Percentiles rank a stretch among this genome's conserved stretches.
Evolutionary conservation across 331 rosid species (phyloP).

Genomic region (Saraca asoca): DNA sequence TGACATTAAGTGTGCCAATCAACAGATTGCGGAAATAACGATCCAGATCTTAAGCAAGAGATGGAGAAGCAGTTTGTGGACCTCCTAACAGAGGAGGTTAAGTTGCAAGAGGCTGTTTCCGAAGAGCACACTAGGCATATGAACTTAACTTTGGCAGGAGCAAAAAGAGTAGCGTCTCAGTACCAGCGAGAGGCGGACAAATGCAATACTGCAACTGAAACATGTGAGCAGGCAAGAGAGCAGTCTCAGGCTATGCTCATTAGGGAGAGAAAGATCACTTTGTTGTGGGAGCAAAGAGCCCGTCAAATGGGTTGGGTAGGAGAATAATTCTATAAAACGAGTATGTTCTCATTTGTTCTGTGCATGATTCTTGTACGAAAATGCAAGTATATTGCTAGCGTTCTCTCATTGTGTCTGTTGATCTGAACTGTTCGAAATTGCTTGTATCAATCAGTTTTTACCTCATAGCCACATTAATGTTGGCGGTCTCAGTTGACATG

Average conservation of each 20-base stretch:
- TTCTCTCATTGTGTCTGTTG: slow-evolving; percentile 37
- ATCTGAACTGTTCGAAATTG: slow-evolving; percentile 30
- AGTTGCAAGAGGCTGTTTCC: slow-evolving; percentile 81
- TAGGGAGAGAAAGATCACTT: slow-evolving; percentile 78
- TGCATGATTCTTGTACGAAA: slow-evolving; percentile 33
- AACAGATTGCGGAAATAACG: no score
- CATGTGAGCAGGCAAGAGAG: slow-evolving; percentile 95
- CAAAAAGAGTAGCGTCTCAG: slow-evolving; percentile 86
- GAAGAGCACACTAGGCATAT: slow-evolving; percentile 74
- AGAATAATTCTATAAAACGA: slow-evolving; percentile 39
- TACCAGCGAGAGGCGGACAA: slow-evolving; percentile 98
- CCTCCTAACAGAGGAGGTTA: slow-evolving; percentile 85
- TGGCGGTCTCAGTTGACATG: no score
- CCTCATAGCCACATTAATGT: neutral
- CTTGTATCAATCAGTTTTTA: slow-evolving; percentile 45
- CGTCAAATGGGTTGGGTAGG: slow-evolving; percentile 95
- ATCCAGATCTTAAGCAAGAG: no score
- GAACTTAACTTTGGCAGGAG: slow-evolving; percentile 87
- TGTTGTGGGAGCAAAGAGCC: slow-evolving; percentile 79
- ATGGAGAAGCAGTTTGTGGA: slow-evolving; percentile 88
- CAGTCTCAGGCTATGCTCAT: slow-evolving; percentile 66
- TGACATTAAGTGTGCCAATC: no score
- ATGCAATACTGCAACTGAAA: slow-evolving; percentile 89
- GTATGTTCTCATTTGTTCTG: slow-evolving; percentile 37
- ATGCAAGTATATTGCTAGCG: slow-evolving; percentile 59